phyloP scores from a whole-genome alignment of 2,329 filamentous ascomycete species.

The Furcasterigmium furcatum region DNA sequence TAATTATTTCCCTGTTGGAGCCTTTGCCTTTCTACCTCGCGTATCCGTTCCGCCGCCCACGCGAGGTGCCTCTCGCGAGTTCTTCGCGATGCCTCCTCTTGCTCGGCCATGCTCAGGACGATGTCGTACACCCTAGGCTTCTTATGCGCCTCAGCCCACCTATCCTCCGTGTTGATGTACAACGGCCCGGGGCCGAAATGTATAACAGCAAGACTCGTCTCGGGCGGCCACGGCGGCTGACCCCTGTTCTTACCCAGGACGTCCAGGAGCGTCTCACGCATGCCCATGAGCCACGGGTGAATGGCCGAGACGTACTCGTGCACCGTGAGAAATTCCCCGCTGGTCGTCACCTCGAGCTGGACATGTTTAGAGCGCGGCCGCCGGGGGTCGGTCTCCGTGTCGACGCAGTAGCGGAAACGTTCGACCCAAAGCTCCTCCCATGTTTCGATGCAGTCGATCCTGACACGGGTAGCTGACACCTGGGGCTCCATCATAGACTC shows the following conservation, averaged over 20 bases:
- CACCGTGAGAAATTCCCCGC: conserved; percentile 13
- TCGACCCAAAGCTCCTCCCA: conserved; percentile 1
- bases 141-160: background rate
- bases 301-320: conserved; percentile 16
- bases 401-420: background rate
- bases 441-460: background rate
- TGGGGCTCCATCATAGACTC: conserved; percentile 7
- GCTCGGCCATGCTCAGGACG: too few relatives aligned
- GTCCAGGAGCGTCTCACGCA: conserved; percentile 3
- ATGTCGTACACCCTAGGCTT: too few relatives aligned
- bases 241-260: background rate
- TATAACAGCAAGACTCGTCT: background rate
- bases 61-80: too few relatives aligned
- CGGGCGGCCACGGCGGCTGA: background rate
- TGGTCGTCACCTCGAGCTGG: conserved; percentile 8
- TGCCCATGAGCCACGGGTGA: conserved; percentile 15
- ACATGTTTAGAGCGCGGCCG: conserved; percentile 4
- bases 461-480: conserved; percentile 1
- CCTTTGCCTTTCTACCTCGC: too few relatives aligned
- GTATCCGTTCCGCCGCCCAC: too few relatives aligned
- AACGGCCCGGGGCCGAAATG: background rate
- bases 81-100: too few relatives aligned
- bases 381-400: background rate
- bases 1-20: too few relatives aligned
- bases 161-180: background rate